These are phyloP conservation scores for Obelidium mucronatum DNA, from an alignment of 192 early-diverging fungal species.

Conservation along the genomic window DNA sequence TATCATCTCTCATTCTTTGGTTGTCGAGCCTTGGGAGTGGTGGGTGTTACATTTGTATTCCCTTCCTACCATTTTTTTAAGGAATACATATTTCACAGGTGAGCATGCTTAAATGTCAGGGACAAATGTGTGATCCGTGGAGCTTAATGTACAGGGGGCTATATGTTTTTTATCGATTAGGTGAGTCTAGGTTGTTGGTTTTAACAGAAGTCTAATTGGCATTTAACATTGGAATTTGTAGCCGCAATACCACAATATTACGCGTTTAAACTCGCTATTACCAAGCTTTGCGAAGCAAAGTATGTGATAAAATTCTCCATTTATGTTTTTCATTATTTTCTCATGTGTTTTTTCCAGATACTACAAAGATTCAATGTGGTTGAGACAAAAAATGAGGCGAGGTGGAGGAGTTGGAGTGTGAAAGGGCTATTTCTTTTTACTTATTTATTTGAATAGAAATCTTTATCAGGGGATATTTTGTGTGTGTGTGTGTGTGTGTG, in stretches of 20 bases:
- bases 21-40: conserved; percentile 45
- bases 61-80: not conserved
- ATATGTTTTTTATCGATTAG: conserved; percentile 46
- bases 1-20: conserved; percentile 41
- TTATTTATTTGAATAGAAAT: no score
- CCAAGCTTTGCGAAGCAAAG: conserved; percentile 56
- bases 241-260: conserved; percentile 51
- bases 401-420: no score
- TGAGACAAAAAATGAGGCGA: conserved; percentile 38
- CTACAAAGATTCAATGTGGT: conserved; percentile 53
- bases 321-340: not conserved
- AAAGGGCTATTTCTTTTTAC: no score
- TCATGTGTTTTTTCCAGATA: conserved; percentile 28
- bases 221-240: no score
- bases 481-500: no score
- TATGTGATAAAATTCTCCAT: conserved; percentile 15
- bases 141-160: conserved; percentile 34
- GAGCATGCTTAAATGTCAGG: conserved; percentile 35
- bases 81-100: conserved; percentile 9
- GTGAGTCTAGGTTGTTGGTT: conserved; percentile 20
- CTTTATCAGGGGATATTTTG: not conserved
- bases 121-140: conserved; percentile 48
- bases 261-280: conserved; percentile 39
- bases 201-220: not conserved
- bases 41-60: conserved; percentile 13